Evolutionary conservation across 2,329 filamentous ascomycete species (phyloP).

Genomic region (Pseudopithomyces chartarum): DNA sequence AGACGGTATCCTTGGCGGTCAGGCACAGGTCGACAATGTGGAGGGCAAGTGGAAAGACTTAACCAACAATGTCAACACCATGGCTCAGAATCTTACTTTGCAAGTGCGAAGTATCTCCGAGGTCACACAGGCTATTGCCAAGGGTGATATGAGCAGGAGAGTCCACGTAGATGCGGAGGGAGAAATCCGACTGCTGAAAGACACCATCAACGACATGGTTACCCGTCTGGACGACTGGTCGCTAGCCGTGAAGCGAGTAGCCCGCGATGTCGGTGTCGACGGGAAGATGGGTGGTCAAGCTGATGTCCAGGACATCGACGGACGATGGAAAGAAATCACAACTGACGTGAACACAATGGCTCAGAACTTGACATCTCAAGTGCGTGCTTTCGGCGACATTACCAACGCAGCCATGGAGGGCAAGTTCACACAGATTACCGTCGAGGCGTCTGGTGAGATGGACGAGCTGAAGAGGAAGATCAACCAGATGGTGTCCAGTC

Average conservation of each 20-base stretch:
- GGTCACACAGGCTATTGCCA: conserved; percentile 92
- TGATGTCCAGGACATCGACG: conserved; percentile 88
- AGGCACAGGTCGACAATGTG: conserved; percentile 68
- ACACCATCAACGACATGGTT: conserved; percentile 99
- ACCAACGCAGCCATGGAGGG: conserved; percentile 97
- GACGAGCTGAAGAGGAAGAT: conserved; percentile 99
- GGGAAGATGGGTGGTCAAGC: conserved; percentile 98
- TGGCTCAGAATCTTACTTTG: conserved; percentile 66
- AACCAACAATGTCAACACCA: conserved; percentile 70
- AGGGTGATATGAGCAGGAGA: conserved; percentile 93
- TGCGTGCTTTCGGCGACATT: conserved; percentile 96
- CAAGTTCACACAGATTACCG: conserved; percentile 91
- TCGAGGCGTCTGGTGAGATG: conserved; percentile 98
- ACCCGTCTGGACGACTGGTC: conserved; percentile 94
- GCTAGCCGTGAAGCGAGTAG: conserved; percentile 92
- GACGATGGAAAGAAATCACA: conserved; percentile 97
- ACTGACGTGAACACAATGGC: conserved; percentile 94
- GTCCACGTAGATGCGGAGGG: conserved; percentile 95
- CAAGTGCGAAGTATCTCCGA: conserved; percentile 90
- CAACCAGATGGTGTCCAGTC: conserved; percentile 97
- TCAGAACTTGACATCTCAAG: conserved; percentile 87
- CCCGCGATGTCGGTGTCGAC: conserved; percentile 94
- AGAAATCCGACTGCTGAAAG: conserved; percentile 91
- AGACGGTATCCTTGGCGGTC: conserved; percentile 66
- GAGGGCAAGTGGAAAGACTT: conserved; percentile 71